Evolutionary conservation across 106 monocot species (phyloP), one percentile per base, ranked within the genome.

Genomic region (Gastrodia elata): DNA sequence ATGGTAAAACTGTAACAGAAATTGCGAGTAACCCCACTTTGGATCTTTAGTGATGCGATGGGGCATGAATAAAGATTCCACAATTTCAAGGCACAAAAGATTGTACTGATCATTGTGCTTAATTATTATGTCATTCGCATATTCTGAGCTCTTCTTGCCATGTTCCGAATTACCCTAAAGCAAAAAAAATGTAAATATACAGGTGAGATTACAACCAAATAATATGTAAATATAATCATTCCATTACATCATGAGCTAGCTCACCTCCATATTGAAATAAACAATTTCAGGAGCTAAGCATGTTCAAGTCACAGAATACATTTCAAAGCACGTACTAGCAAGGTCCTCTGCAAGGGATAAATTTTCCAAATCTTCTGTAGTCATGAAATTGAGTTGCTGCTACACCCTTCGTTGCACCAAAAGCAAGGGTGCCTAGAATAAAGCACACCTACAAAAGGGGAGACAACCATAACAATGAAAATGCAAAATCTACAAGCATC

Each of bases 211-310:
- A 37, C 38, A 35, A 67, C 8, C 15, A 36, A 38, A 38, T 38
- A 24, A 67, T 14, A n/a, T 38, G 37, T 36, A 37, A 37, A 15
- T 33, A 44, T 32, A 5, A 26, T 3, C 61, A 27, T 61, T 13
- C 61, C 8, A 27, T 4, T 32, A n/a, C 27, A 61, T 61, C 27
- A 1, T 61, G 32, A 38, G 59, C 25, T 22, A 61, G 1, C 77
- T 77, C 35, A 96, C 95, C 92, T 96, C 85, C 43, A 81, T 70
- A 69, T 82, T 81, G 73, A 96, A 96, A 68, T 96, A 90, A 70
- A 77, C 87, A 74, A 96, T 96, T 84, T 96, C 95, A 68, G 94
- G 88, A 73, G 94, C 88, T 69, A 94, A 87, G 18, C 91, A 91
- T 65, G 94, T 94, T 38, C 91, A 88, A 25, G 91, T 94, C 9